Evolutionary conservation across 768 basidiomycete species (phyloP).

Genomic region (Lactifluus piperatus): DNA sequence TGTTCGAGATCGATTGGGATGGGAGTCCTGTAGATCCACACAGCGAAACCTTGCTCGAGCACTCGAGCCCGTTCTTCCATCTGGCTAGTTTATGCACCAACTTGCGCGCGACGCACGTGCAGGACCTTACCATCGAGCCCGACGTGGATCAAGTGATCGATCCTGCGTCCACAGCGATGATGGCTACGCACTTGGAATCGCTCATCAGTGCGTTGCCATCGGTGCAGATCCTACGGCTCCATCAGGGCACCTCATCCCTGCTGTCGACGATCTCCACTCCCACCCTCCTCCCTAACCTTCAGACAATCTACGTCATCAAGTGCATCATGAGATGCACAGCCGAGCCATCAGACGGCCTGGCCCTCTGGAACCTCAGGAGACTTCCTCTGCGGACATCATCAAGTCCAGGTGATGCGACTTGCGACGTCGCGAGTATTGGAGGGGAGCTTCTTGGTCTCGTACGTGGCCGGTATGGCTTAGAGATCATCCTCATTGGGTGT

Average conservation of each 20-base stretch:
- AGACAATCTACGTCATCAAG: not conserved
- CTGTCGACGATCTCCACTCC: not conserved
- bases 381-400: not conserved
- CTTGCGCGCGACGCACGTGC: not conserved
- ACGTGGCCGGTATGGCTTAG: not conserved
- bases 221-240: not conserved
- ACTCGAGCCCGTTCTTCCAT: slow-evolving; percentile 15
- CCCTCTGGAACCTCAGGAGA: slow-evolving; percentile 6
- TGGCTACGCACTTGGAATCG: not conserved
- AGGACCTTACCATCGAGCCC: not conserved
- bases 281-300: slow-evolving; percentile 3
- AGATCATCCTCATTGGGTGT: slow-evolving; percentile 24
- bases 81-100: not conserved
- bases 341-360: not conserved
- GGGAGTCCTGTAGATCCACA: slow-evolving; percentile 8
- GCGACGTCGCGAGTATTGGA: not conserved
- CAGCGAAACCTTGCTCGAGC: slow-evolving; percentile 1
- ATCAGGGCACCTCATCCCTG: not conserved
- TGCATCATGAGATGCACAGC: not conserved
- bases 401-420: not conserved
- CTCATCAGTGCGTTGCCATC: not conserved
- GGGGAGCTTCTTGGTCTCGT: slow-evolving; percentile 4
- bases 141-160: not conserved
- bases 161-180: not conserved
- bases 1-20: slow-evolving; percentile 8